Evolutionary conservation across 2,329 filamentous ascomycete species (phyloP).

Genomic region (Fusarium heterosporum): DNA sequence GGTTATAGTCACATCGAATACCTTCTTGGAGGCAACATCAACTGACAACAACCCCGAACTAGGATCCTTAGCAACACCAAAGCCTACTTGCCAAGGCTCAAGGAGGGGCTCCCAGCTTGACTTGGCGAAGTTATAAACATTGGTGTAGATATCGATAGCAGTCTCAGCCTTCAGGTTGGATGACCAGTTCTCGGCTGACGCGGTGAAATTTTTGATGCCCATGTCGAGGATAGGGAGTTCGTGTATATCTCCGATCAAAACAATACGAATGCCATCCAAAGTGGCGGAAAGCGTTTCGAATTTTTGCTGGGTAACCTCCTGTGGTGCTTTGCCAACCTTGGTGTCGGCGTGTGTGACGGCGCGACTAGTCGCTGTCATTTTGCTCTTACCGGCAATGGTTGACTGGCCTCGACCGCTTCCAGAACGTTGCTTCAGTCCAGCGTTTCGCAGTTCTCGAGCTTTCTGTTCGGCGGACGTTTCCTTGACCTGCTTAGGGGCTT

Average conservation of each 20-base stretch:
- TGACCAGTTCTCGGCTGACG: slow-evolving; percentile 91
- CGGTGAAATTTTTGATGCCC: slow-evolving; percentile 89
- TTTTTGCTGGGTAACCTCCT: slow-evolving; percentile 34
- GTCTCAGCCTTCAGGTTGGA: slow-evolving; percentile 87
- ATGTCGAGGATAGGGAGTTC: slow-evolving; percentile 95
- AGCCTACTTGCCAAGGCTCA: slow-evolving; percentile 95
- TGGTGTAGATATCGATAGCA: slow-evolving; percentile 92
- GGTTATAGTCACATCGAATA: slow-evolving; percentile 90
- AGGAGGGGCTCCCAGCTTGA: slow-evolving; percentile 97
- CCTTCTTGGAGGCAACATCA: slow-evolving; percentile 89
- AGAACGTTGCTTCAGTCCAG: slow-evolving; percentile 65
- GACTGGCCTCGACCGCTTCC: slow-evolving; percentile 68
- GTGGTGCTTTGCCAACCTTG: slow-evolving; percentile 29
- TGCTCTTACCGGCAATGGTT: slow-evolving; percentile 56
- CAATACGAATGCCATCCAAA: slow-evolving; percentile 88
- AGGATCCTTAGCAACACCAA: slow-evolving; percentile 84
- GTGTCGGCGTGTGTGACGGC: slow-evolving; percentile 42
- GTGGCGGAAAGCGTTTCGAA: slow-evolving; percentile 86
- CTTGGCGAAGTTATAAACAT: slow-evolving; percentile 99
- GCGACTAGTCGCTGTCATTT: slow-evolving; percentile 55
- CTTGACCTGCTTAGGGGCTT: slow-evolving; percentile 61
- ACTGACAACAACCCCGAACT: slow-evolving; percentile 82
- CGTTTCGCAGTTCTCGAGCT: slow-evolving; percentile 63
- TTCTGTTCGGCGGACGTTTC: slow-evolving; percentile 63
- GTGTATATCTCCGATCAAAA: slow-evolving; percentile 94